Evolutionary conservation across 176 grass and related monocot species (phyloP).

Genomic region (Chrysopogon serrulatus): DNA sequence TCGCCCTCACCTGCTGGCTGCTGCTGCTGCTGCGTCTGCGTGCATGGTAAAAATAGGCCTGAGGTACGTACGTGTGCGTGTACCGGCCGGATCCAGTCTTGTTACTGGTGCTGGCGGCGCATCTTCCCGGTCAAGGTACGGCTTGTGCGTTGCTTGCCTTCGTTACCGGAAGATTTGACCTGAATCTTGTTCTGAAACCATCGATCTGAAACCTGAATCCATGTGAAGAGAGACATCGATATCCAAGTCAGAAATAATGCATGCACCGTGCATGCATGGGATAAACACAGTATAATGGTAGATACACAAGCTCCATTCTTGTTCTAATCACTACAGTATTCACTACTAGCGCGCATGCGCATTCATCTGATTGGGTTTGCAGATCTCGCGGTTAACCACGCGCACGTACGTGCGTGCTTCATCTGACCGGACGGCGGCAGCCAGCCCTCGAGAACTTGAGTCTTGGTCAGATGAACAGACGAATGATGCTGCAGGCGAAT

Average conservation of each 20-base stretch:
- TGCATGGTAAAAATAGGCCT: no score
- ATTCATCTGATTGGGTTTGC: not conserved
- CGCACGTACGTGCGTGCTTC: not conserved
- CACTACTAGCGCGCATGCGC: not conserved
- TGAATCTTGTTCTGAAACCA: no score
- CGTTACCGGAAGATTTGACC: not conserved
- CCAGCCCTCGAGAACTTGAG: not conserved
- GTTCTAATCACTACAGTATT: no score
- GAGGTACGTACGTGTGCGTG: not conserved
- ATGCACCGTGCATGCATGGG: no score
- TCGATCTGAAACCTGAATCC: no score
- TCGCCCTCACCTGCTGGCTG: not conserved
- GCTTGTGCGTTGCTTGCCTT: not conserved
- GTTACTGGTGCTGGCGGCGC: not conserved
- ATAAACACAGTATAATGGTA: no score
- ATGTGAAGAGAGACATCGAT: no score
- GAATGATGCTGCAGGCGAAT: no score
- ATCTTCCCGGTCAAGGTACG: not conserved
- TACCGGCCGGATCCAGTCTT: not conserved
- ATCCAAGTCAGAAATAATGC: no score
- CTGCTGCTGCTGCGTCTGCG: no score
- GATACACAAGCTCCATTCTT: not conserved
- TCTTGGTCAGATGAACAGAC: no score
- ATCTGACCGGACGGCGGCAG: not conserved
- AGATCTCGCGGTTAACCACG: not conserved